Base-by-base conservation (phyloP, 805 yeast genomes). In the Teunomyces cretensis region DNA sequence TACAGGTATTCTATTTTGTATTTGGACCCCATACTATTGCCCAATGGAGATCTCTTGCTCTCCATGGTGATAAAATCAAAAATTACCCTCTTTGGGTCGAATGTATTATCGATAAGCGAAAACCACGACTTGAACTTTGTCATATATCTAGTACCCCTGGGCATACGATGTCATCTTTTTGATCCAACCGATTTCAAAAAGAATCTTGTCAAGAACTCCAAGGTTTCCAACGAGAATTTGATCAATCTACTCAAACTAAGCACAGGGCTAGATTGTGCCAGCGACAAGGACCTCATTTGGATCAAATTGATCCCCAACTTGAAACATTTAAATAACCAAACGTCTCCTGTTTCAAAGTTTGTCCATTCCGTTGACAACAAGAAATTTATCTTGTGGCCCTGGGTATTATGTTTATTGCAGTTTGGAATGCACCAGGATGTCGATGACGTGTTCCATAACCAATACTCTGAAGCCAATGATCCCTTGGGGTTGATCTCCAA, bases 301-400 rank as follows among this genome's bases (percentile, higher is more conserved):
- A 74, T 86, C 12, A 84, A 78, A 56, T 61, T 86, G 11, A 73
- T 83, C 3, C 94, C 94, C 2, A 81, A 84, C 51, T 58, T 85
- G 41, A 77, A 76, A 46, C 90, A 84, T 57, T 68, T 85, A 50
- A 84, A 83, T 60, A 86, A 85, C 16, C 75, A 80, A 51, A 81
- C 91, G 0, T 83, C 90, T 0, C 71, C 71, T 9, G 74, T 86
- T 2, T 70, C 89, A 9, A 70, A 72, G 17, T 86, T 78, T 58
- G 68, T 83, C 38, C 79, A 75, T 52, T 68, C 74, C 0, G 80
- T 79, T 2, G 72, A 70, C 26, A 78, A 77, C 51, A 71, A 70
- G 22, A 82, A 83, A 54, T 80, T 72, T 44, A 76, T 86, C 1
- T 62, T 80, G 36, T 87, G 95, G 95, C 95, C 95, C 0, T 64